Base-by-base conservation (phyloP, 805 yeast species). In the Candida incommunis region DNA sequence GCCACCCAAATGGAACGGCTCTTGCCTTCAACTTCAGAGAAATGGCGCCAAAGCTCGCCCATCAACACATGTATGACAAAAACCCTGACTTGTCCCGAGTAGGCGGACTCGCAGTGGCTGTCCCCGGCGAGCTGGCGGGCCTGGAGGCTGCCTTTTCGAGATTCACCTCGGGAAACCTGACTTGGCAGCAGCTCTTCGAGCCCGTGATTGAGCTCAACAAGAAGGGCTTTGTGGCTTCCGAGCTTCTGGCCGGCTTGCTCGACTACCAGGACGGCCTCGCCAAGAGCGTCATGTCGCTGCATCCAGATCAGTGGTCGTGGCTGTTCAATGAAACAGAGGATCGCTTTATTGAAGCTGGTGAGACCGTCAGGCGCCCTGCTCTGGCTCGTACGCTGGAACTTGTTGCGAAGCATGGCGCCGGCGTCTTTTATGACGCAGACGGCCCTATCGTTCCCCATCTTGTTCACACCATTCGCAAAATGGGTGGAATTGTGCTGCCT, bases 101-200 rank as follows among this genome's bases (percentile, higher is more conserved):
- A 18, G 96, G 96, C 2, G 98, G 96, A 0, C 64, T 86, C n/a
- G 85, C 96, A 0, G 76, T 79, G 7, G 97, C 77, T 1, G 75
- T 82, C 18, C 98, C 98, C 0, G 98, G 98, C 9, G 97, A 90
- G 59, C 54, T 90, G 42, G 78, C 78, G 48, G 98, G 96, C 0
- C 65, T 87, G n/a, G 76, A 81, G 54, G 72, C 69, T 40, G 64
- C 90, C 34, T 75, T 64, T 60, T 51, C 61, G 24, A 50, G 60
- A 13, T 90, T 79, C 54, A 87, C 92, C 0, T 77, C 86, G 2
- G 94, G 94, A 0, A 68, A 67, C 3, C 58, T 84, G 5, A 54
- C 71, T 1, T 90, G 97, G 96, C 58, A 58, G 22, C 78, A 84
- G 20, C 66, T 90, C 47, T 61, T 90, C 5, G 68, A 71, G 51